phyloP scores from a whole-genome alignment of 805 yeast species.

The Spathaspora boniae region DNA sequence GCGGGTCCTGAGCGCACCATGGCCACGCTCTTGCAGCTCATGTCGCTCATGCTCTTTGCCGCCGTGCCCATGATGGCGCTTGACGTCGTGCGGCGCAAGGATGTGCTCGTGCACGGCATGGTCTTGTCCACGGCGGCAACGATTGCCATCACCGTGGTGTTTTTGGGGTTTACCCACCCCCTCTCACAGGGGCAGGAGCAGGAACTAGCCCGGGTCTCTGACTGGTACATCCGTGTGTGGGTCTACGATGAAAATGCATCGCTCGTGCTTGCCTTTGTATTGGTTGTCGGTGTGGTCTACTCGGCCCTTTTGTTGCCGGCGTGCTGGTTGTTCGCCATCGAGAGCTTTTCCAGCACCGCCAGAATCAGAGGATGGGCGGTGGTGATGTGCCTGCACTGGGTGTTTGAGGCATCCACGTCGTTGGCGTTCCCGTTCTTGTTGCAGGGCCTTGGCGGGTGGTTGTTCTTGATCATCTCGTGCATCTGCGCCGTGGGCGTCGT shows the following conservation, averaged over 20 bases:
- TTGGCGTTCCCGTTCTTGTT: constrained; percentile 40
- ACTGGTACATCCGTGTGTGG: constrained; percentile 10
- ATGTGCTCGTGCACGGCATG: constrained; percentile 43
- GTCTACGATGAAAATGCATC: constrained; percentile 34
- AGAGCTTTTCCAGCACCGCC: constrained; percentile 43
- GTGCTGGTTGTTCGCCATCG: constrained; percentile 50
- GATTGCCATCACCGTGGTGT: constrained; percentile 4
- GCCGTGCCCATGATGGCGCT: constrained; percentile 41
- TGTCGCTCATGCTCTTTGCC: constrained; percentile 39
- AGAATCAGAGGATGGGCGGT: constrained; percentile 46
- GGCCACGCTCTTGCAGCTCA: constrained; percentile 21
- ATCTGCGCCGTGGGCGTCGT: constrained; percentile 28
- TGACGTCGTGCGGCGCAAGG: constrained; percentile 46
- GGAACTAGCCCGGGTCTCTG: constrained; percentile 2
- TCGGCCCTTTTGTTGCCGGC: constrained; percentile 45
- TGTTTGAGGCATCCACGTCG: constrained; percentile 32
- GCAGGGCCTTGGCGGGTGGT: constrained; percentile 32
- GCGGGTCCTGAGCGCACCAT: no score
- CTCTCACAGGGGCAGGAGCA: not conserved
- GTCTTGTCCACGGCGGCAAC: constrained; percentile 14
- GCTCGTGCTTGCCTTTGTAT: constrained; percentile 40
- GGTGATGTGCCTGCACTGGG: constrained; percentile 47
- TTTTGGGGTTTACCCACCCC: constrained; percentile 5
- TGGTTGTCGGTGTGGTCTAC: constrained; percentile 43
- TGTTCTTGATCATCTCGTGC: constrained; percentile 36